A percentile compares a stretch with the other conserved stretches of the same genome.
These are phyloP conservation scores for Hypocrella siamensis DNA, from an alignment of 2,329 filamentous ascomycete genomes.

Conservation along the genomic window DNA sequence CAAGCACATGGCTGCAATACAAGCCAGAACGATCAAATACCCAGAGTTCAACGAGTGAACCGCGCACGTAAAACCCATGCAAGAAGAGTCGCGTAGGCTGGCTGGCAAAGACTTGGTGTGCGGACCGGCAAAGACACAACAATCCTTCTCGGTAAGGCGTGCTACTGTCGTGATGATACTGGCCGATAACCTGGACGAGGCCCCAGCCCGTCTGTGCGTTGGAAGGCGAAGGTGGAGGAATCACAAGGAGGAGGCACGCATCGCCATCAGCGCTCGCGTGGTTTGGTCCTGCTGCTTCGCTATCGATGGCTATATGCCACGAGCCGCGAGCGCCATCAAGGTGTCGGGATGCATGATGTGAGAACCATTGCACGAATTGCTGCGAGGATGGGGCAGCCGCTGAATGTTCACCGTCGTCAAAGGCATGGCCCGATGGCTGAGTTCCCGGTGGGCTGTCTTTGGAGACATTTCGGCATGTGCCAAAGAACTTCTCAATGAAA, in stretches of 20 bases:
- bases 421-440: not conserved
- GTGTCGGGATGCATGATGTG: constrained; percentile 4
- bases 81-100: constrained; percentile 17
- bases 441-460: constrained; percentile 5
- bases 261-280: constrained; percentile 1
- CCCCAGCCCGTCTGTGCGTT: constrained; percentile 4
- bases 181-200: constrained; percentile 6
- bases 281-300: constrained; percentile 1
- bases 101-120: constrained; percentile 12
- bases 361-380: constrained; percentile 6
- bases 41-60: constrained; percentile 16
- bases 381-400: not conserved
- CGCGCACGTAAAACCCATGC: constrained; percentile 19
- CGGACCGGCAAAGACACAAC: constrained; percentile 7
- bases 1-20: constrained; percentile 15
- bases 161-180: constrained; percentile 3
- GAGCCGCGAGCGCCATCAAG: constrained; percentile 4
- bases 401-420: not conserved
- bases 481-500: constrained; percentile 7
- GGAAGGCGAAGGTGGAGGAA: constrained; percentile 1
- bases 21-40: constrained; percentile 20
- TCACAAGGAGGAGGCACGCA: not conserved
- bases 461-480: constrained; percentile 4
- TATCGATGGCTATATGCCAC: constrained; percentile 4
- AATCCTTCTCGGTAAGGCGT: constrained; percentile 6